Evolutionary conservation across 192 early-diverging fungal species (phyloP), one percentile per base, ranked within the genome.

Genomic region (Diversispora epigaea): DNA sequence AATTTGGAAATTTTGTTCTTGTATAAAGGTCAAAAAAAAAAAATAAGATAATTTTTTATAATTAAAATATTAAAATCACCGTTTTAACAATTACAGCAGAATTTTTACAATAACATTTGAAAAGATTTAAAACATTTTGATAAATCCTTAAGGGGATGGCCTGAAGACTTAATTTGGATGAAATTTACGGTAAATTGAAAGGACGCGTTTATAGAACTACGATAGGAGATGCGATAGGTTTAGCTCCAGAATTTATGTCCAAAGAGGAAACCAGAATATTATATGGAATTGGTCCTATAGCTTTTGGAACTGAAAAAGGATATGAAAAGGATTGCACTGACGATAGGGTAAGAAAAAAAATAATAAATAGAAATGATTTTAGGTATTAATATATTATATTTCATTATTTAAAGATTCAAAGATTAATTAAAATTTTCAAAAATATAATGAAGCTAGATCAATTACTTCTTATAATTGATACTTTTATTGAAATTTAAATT

Each of bases 201-300:
- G 57, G 57, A 22, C 25, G 57, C 21, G 25, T 58, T 58, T 58
- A 17, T 22, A 87, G 89, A 32, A 81, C 84, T 52, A 87, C 86
- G 15, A 63, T 90, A 6, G 89, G 87, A 6, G 90, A 91, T 79
- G 86, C 86, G 10, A 76, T 89, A 46, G 89, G 90, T 15, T 71
- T 91, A 19, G 82, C 90, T 0, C 85, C 89, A n/a, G 90, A 91
- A 68, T 88, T 88, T 71, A 77, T 90, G 77, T 74, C 82, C 47
- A 84, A 82, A 67, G 32, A 52, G 43, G 45, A 81, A 45, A 82
- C 86, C 4, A 69, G 22, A 17, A 39, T 64, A 57, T 54, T 79
- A 8, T 91, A 92, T 78, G 86, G 85, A 21, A 76, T 79, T 25
- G 87, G 86, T 0, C 87, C 87, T n/a, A 87, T 90, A 74, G 68